Evolutionary conservation across 495 filamentous ascomycete species (phyloP), one percentile per base, ranked within the genome.

Genomic region (Aspergillus bridgeri): DNA sequence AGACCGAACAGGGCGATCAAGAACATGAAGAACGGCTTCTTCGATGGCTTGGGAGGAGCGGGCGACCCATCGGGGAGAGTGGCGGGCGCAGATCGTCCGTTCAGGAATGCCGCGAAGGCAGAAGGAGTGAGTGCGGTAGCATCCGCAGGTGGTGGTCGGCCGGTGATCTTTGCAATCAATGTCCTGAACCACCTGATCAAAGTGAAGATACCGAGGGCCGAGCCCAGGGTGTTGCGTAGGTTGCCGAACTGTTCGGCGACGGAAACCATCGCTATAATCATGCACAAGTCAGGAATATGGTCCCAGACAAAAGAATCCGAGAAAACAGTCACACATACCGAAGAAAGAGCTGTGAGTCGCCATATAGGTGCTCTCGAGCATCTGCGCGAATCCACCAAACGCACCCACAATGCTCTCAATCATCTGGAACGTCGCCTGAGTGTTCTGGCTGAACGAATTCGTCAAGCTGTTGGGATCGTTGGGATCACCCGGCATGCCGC

Each of bases 331-430:
- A 33, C 7, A 79, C 89, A 69, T 84, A 98, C 93, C 94, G 69
- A 98, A 98, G 75, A 99, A 99, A 51, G 89, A 93, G 50, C 90
- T 95, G 77, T 98, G 95, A 3, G 95, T 99, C n/a, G 95, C 94
- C 95, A 99, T 98, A 65, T 96, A 99, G 11, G 95, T 98, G 72
- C 93, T 97, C 75, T 99, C 94, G 11, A 99, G 81, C 95, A 99
- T 98, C 80, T 99, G 95, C 18, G 95, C 92, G 68, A 99, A 96
- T 2, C 95, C 95, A 25, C 93, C 90, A 61, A 79, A 97, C 17
- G 95, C 92, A n/a, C 90, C 88, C n/a, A 98, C 94, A 45, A 99
- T 89, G 60, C 91, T 94, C 76, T 99, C 95, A 43, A 99, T 91
- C 80, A 98, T 89, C 80, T 98, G 94, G 68, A 99, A 99, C 2